Evolutionary conservation across 768 basidiomycete genomes (phyloP).

Genomic region (Suillus spraguei): DNA sequence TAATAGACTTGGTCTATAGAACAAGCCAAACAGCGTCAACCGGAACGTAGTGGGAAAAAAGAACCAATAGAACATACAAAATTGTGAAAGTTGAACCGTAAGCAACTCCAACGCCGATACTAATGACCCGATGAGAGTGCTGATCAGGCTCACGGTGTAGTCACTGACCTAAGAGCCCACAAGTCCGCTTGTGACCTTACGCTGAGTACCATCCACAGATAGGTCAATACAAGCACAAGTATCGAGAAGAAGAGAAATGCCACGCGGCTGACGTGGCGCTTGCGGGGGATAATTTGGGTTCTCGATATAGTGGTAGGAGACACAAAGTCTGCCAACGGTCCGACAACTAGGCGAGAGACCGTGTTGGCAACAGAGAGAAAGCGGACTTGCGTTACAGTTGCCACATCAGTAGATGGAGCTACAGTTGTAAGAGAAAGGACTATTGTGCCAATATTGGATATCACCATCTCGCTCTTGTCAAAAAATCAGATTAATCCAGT

Average conservation of each 20-base stretch:
- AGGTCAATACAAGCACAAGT: constrained; percentile 50
- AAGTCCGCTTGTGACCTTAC: constrained; percentile 51
- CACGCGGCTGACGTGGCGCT: constrained; percentile 62
- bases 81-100: constrained; percentile 76
- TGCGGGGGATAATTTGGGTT: constrained; percentile 40
- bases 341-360: constrained; percentile 63
- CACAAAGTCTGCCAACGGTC: constrained; percentile 71
- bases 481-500: constrained; percentile 1
- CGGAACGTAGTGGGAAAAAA: not conserved
- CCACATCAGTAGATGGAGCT: constrained; percentile 33
- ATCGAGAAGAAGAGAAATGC: constrained; percentile 57
- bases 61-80: constrained; percentile 48
- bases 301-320: constrained; percentile 57
- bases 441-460: constrained; percentile 81
- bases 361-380: constrained; percentile 75
- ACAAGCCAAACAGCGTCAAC: constrained; percentile 6
- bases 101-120: constrained; percentile 64
- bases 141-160: not conserved
- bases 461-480: constrained; percentile 74
- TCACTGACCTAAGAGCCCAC: constrained; percentile 70
- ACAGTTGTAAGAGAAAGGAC: constrained; percentile 52
- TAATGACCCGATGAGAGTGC: constrained; percentile 26
- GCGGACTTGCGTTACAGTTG: constrained; percentile 66
- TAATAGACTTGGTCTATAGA: constrained; percentile 64
- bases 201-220: constrained; percentile 54